Base-by-base conservation (phyloP, 495 filamentous ascomycete species). In the Xeromyces bisporus region DNA sequence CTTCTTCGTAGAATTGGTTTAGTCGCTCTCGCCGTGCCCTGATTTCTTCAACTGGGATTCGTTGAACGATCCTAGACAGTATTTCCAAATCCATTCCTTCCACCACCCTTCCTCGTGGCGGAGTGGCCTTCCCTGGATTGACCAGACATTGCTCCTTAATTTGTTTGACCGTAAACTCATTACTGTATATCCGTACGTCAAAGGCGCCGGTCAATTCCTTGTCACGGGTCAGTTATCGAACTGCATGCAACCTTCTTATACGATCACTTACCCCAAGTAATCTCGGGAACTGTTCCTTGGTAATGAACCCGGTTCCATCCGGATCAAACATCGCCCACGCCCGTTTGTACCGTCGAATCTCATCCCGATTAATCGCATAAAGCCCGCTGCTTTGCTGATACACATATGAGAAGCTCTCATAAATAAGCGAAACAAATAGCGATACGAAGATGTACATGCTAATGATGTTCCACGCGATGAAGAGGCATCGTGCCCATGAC, bases 381-480 rank as follows among this genome's bases (percentile, higher is more conserved):
- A 63, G 50, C 18, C 62, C 62, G 47, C 81, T 93, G 38, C 83
- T 93, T 35, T 84, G 70, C 55, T 99, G 89, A 48, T 94, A 99
- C 42, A 99, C 89, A 51, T 99, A 99, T 50, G 82, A 92, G 60
- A 99, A 99, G 58, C 87, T 94, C 61, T 99, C 89, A 53, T 85
- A 99, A 41, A 99, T 99, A 43, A 99, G 72, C 24, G 89, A 99
- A 34, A 96, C 84, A 51, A 99, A 99, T 55, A 99, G 64, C 47
- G 80, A 93, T 43, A 96, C 86, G 43, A 99, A 99, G 52, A 99
- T 89, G 56, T 96, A 99, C 89, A 99, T 96, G 77, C 87, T 94
- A 49, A 96, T 68, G 43, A 99, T 83, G 59, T 99, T 99, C 89
- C 89, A 99, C 7, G 79, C 68, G 35, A 94, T 82, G 60, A 99